phyloP scores from a whole-genome alignment of 345 rosid species.

The Psidium guajava region DNA sequence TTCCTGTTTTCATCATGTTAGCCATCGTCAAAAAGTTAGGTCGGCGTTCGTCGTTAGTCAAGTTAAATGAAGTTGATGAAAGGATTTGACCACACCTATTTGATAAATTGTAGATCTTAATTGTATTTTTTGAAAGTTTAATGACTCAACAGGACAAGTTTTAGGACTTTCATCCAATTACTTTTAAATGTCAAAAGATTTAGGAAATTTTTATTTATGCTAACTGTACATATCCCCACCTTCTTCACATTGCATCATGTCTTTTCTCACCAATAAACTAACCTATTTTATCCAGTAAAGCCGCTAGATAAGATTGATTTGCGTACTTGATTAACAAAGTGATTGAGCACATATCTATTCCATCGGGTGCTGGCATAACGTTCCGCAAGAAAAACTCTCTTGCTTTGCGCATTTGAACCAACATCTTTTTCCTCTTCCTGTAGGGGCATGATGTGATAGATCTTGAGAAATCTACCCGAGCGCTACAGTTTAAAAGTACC shows the following conservation, averaged over 20 bases:
- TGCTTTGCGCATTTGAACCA: neutral
- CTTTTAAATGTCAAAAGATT: no score
- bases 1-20: no score
- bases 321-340: neutral
- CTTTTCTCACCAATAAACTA: neutral
- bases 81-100: no score
- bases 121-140: no score
- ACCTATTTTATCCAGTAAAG: neutral
- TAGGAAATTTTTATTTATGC: no score
- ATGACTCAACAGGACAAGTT: no score
- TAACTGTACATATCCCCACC: neutral
- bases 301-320: neutral
- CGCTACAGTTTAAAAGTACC: neutral
- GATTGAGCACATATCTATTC: neutral
- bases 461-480: neutral
- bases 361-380: neutral
- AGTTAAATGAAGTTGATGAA: no score
- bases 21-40: no score
- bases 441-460: neutral
- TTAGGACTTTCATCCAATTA: no score
- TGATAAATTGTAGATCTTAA: no score
- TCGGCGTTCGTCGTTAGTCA: no score
- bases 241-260: neutral
- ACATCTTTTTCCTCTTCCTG: neutral
- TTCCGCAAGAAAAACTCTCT: neutral